These are phyloP conservation scores for Cryptococcus maquisensis DNA, from an alignment of 1,284 basidiomycete genomes.

Conservation along the genomic window DNA sequence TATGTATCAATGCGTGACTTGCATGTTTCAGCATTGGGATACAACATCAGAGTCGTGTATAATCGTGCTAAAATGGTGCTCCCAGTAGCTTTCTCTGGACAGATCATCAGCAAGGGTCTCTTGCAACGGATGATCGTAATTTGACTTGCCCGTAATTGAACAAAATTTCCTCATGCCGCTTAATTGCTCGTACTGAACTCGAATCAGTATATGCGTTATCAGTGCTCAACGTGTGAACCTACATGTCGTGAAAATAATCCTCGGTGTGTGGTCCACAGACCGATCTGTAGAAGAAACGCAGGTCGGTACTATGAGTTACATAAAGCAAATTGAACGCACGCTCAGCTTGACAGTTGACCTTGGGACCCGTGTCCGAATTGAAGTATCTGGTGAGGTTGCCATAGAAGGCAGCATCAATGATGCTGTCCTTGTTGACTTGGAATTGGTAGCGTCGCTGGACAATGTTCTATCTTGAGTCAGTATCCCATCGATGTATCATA, in stretches of 20 bases:
- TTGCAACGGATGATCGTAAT: too few species aligned
- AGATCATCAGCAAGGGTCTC: slow-evolving; percentile 1
- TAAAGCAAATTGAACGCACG: slow-evolving; percentile 10
- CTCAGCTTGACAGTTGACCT: slow-evolving; percentile 7
- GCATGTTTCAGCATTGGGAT: neutral
- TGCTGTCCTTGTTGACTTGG: slow-evolving; percentile 3
- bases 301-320: neutral
- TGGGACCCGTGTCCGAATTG: slow-evolving; percentile 11
- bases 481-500: neutral
- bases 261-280: neutral
- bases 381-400: slow-evolving; percentile 17
- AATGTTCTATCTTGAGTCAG: neutral
- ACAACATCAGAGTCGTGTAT: neutral
- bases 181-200: slow-evolving; percentile 10
- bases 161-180: slow-evolving; percentile 14
- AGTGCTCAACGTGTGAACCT: neutral
- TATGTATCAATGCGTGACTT: neutral
- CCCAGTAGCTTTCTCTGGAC: neutral
- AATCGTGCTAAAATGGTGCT: neutral
- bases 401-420: slow-evolving; percentile 14
- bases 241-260: neutral
- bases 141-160: slow-evolving; percentile 21
- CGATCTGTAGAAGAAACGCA: neutral
- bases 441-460: slow-evolving; percentile 19
- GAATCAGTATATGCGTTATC: neutral